Evolutionary conservation across 257 asterid species (phyloP).

Genomic region (Apocynum venetum): DNA sequence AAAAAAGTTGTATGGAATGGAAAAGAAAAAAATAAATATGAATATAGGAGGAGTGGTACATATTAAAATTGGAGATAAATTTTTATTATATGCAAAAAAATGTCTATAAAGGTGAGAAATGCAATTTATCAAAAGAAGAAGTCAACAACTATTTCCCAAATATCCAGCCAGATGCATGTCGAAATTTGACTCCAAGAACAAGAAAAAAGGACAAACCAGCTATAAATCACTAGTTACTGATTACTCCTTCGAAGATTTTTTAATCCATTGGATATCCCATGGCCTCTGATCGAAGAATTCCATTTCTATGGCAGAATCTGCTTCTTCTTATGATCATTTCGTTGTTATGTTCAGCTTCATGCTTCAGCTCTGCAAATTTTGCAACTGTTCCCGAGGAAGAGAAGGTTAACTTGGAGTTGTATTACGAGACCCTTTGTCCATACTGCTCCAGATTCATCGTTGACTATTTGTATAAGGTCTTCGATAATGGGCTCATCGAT

Average conservation of each 20-base stretch:
- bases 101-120: background rate
- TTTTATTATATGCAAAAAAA: no score
- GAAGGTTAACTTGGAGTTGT: constrained; percentile 31
- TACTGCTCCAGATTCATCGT: constrained; percentile 37
- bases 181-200: background rate
- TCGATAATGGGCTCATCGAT: constrained; percentile 31
- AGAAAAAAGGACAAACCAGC: background rate
- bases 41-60: no score
- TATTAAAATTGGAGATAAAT: no score
- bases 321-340: constrained; percentile 10
- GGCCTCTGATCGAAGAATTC: constrained; percentile 10
- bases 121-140: background rate
- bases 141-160: background rate
- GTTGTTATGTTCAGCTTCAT: constrained; percentile 5
- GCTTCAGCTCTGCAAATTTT: constrained; percentile 14
- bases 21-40: background rate
- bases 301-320: constrained; percentile 4
- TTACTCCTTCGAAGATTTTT: background rate
- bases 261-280: constrained; percentile 2
- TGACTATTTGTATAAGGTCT: constrained; percentile 30
- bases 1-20: background rate
- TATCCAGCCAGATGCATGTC: background rate
- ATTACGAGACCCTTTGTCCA: constrained; percentile 47
- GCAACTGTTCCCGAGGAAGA: background rate
- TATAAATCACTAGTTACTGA: background rate